These are phyloP conservation scores for Ramularia collo-cygni DNA, from an alignment of 2,329 filamentous ascomycete genomes.

Conservation along the genomic window DNA sequence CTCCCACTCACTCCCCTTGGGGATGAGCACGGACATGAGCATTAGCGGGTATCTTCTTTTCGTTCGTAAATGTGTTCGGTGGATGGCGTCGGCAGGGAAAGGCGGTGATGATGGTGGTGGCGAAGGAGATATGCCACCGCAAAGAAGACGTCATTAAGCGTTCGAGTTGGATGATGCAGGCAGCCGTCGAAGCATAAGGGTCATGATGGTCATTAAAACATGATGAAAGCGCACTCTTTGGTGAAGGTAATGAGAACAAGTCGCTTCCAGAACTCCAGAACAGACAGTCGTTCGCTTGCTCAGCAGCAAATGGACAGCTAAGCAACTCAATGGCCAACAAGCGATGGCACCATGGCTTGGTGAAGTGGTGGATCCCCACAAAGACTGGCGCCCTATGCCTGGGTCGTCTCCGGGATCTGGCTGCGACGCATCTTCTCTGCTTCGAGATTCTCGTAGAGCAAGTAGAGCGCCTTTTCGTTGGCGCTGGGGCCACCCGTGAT, in stretches of 20 bases:
- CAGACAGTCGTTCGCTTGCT: too few relatives aligned
- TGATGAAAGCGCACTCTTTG: slow-evolving; percentile 1
- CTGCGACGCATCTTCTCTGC: slow-evolving; percentile 98
- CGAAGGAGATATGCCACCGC: slow-evolving; percentile 11
- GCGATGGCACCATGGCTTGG: slow-evolving; percentile 5
- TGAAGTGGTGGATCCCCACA: slow-evolving; percentile 4
- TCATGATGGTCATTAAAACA: slow-evolving; percentile 23
- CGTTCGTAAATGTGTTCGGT: too few relatives aligned
- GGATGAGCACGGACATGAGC: too few relatives aligned
- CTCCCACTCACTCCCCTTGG: too few relatives aligned
- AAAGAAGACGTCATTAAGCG: slow-evolving; percentile 15
- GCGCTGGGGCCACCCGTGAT: slow-evolving; percentile 92
- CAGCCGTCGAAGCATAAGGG: slow-evolving; percentile 22
- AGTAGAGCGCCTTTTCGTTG: slow-evolving; percentile 92
- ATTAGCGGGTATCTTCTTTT: too few relatives aligned
- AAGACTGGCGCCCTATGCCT: slow-evolving; percentile 26
- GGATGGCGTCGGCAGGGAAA: slow-evolving; percentile 1
- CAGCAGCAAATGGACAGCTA: too few relatives aligned
- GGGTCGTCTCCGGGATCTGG: slow-evolving; percentile 54
- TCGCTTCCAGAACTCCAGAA: slow-evolving; percentile 11
- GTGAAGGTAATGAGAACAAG: not conserved
- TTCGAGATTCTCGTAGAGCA: slow-evolving; percentile 97
- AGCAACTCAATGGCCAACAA: slow-evolving; percentile 12
- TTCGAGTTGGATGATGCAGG: slow-evolving; percentile 9
- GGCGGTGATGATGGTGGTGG: not conserved